Evolutionary conservation across 1,139 yeast genomes (phyloP), one percentile per base, ranked within the genome.

Genomic region (Kurtzmaniella quercitrusa): DNA sequence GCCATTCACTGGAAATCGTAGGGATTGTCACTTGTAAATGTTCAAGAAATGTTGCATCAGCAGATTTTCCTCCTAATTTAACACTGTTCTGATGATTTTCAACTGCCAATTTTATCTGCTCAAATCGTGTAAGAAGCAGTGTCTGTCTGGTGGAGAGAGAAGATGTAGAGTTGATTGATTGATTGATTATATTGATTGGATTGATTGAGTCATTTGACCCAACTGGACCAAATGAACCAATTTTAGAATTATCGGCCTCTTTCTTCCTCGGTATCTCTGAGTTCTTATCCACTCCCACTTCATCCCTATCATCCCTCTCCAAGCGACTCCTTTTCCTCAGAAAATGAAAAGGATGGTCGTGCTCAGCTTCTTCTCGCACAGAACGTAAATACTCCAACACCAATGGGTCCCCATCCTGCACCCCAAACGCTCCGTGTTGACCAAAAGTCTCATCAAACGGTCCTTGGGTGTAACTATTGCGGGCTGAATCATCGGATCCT

Each of bases 331-430:
- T 23, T 23, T n/a, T 10, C 36, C 14, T 40, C 15, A 45, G 52
- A 41, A 45, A 58, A 42, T 54, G 46, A 10, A 64, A 50, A 6
- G 50, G 42, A 9, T 46, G 48, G 38, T 60, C 67, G 16, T 40
- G 44, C 38, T 56, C 56, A 1, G 74, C 73, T 44, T 70, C 72
- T 11, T 50, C 43, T 39, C 71, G 48, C 3, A 70, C 75, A 1
- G 46, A 40, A 11, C 46, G 46, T 29, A 70, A 51, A 46, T 70
- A 70, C 39, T 49, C 48, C 36, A 46, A 43, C 27, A 67, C 75
- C 4, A 50, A 57, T 2, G 38, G 43, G 23, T 46, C 50, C 3
- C 40, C 39, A 45, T 45, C 48, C n/a, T 41, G 31, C 6, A 53
- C 38, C 3, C 63, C 60, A 38, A 65, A 56, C 8, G 60, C 69